A percentile compares a stretch with the other conserved stretches of the same genome.
Evolutionary conservation across 2,329 filamentous ascomycete species (phyloP).

Genomic region (Ophiocordyceps camponoti-rufipedis): DNA sequence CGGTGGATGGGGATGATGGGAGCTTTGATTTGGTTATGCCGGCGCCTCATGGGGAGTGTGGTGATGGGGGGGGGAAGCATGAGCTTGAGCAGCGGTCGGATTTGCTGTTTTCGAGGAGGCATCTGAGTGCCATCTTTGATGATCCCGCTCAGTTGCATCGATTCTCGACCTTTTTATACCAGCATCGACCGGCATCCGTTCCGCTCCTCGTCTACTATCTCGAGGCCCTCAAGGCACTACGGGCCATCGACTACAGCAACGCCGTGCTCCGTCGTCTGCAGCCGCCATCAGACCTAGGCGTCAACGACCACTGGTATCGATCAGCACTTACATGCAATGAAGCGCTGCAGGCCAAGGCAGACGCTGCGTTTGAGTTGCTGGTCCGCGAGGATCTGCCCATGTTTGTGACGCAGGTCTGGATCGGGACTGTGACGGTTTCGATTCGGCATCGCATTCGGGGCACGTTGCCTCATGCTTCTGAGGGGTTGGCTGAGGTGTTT

Average conservation of each 20-base stretch:
- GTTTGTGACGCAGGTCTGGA: constrained; percentile 51
- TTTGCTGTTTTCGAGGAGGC: constrained; percentile 45
- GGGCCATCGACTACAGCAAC: constrained; percentile 55
- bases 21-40: constrained; percentile 17
- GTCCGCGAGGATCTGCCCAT: constrained; percentile 51
- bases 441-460: constrained; percentile 50
- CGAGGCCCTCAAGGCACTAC: constrained; percentile 50
- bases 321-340: constrained; percentile 29
- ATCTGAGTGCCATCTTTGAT: constrained; percentile 46
- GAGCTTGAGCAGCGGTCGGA: constrained; percentile 46
- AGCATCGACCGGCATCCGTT: constrained; percentile 41
- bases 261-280: constrained; percentile 14
- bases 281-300: constrained; percentile 3
- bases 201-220: constrained; percentile 54
- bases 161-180: constrained; percentile 49
- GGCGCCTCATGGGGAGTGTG: constrained; percentile 1
- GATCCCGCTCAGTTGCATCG: constrained; percentile 43
- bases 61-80: constrained; percentile 9
- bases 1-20: constrained; percentile 16
- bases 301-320: constrained; percentile 3
- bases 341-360: constrained; percentile 41
- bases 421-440: constrained; percentile 46
- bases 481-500: constrained; percentile 58
- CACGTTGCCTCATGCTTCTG: constrained; percentile 47
- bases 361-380: constrained; percentile 43